These are phyloP conservation scores for Populus simonii DNA, from an alignment of 345 rosid genomes.

Conservation along the genomic window DNA sequence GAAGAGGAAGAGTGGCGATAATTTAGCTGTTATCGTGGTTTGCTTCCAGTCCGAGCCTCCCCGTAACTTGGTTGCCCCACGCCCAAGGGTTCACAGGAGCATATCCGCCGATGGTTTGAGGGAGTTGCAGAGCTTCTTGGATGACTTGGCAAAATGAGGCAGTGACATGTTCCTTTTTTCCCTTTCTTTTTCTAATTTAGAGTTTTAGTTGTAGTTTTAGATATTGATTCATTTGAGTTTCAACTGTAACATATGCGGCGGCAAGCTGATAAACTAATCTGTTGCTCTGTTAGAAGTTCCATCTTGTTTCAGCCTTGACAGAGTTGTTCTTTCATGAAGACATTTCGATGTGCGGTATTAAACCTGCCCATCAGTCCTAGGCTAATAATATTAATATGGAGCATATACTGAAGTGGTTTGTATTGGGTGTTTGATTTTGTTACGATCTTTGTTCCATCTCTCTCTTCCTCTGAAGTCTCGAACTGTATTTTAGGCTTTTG, in stretches of 20 bases:
- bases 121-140: conserved; percentile 67
- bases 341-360: not conserved
- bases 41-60: conserved; percentile 75
- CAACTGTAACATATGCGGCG: conserved; percentile 56
- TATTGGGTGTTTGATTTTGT: not conserved
- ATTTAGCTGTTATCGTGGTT: conserved; percentile 64
- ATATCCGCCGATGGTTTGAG: conserved; percentile 73
- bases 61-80: conserved; percentile 60
- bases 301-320: no score
- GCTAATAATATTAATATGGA: not conserved
- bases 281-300: not conserved
- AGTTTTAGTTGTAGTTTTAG: conserved; percentile 24
- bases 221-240: conserved; percentile 20
- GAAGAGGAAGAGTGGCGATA: conserved; percentile 86
- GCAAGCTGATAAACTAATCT: conserved; percentile 21
- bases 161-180: not conserved
- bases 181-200: not conserved
- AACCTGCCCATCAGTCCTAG: not conserved
- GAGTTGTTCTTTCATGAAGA: not conserved
- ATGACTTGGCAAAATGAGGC: conserved; percentile 46
- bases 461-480: no score
- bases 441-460: not conserved
- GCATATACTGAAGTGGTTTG: not conserved
- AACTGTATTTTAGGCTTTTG: no score
- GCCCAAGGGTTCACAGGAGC: conserved; percentile 63